These are phyloP conservation scores for Juncus inflexus DNA, from an alignment of 176 grass and related monocot species.

Conservation along the genomic window DNA sequence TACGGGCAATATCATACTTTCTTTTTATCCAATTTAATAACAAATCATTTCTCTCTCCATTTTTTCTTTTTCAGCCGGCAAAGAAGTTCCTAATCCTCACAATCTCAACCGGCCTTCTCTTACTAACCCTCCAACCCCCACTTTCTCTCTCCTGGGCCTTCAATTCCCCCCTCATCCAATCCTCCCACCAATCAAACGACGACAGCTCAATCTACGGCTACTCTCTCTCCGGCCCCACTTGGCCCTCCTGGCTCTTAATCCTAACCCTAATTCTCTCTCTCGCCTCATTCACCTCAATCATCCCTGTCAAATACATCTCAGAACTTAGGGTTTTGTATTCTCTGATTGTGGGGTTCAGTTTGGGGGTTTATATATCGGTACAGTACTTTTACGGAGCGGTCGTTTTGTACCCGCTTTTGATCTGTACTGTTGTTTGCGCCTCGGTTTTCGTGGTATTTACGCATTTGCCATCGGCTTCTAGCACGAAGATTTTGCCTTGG, in stretches of 20 bases:
- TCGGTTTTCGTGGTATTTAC: slow-evolving; percentile 87
- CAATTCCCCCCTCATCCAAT: slow-evolving; percentile 68
- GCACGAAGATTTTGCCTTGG: slow-evolving; percentile 91
- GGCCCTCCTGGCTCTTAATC: slow-evolving; percentile 96
- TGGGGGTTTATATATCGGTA: slow-evolving; percentile 93
- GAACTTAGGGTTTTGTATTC: slow-evolving; percentile 80
- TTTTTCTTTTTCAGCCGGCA: slow-evolving; percentile 51
- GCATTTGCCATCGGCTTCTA: slow-evolving; percentile 86
- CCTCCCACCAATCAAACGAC: slow-evolving; percentile 77
- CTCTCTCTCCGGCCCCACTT: slow-evolving; percentile 65
- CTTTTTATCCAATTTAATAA: too few relatives aligned
- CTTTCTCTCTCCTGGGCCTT: slow-evolving; percentile 82
- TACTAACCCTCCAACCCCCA: slow-evolving; percentile 86
- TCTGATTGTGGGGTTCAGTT: slow-evolving; percentile 60
- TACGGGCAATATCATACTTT: too few relatives aligned
- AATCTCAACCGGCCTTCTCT: slow-evolving; percentile 76
- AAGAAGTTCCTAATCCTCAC: slow-evolving; percentile 75
- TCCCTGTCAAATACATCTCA: slow-evolving; percentile 92
- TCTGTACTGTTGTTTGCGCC: slow-evolving; percentile 65
- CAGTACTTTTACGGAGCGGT: slow-evolving; percentile 88
- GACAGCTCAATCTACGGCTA: slow-evolving; percentile 92
- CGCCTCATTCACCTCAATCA: slow-evolving; percentile 80
- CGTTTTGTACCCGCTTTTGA: slow-evolving; percentile 93
- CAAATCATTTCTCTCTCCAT: too few relatives aligned
- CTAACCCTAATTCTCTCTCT: slow-evolving; percentile 78